Evolutionary conservation across 208 protist genomes (phyloP), one percentile per base, ranked within the genome.

Genomic region (Crithidia acanthocephali): DNA sequence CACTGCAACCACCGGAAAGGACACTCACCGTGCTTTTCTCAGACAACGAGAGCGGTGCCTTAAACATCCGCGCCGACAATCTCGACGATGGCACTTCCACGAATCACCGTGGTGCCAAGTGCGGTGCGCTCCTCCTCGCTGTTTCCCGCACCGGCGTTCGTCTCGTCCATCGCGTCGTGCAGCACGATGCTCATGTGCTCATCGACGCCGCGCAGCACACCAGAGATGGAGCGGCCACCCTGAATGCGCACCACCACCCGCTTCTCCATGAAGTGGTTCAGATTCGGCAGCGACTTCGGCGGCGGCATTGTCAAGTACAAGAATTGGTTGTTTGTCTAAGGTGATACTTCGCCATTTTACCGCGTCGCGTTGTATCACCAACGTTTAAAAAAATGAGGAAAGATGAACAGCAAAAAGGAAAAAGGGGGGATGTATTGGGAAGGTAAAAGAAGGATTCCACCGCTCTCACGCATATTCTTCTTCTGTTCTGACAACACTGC

Each of bases 171-270:
- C n/a, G 97, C 96, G 60, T 99, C 95, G 72, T 98, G 90, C 13
- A 99, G 84, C 20, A 99, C 98, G 44, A 99, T 79, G 65, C 98
- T 99, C 97, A 99, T 98, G 78, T 98, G 99, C 67, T 97, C 78
- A 79, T 99, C 98, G 23, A 97, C 98, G 9, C 98, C 98, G 33
- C 98, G 92, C 37, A 99, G 88, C 9, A 98, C 84, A 18, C 98
- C 98, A 11, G 85, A 94, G 45, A 99, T 87, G 28, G 80, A 91
- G 44, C 97, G 95, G 58, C 98, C 98, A 27, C 94, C 98, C 64
- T 98, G 98, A 7, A 99, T 83, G 78, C 98, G 97, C 40, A 99
- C 83, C 32, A 93, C 64, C 15, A 97, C 90, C 37, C 87, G 79
- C 88, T 98, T 98, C 77, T 98, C 95, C 93, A 98, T 97, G 82